These are phyloP conservation scores for Striga hermonthica DNA, from an alignment of 305 asterid species.

Conservation along the genomic window DNA sequence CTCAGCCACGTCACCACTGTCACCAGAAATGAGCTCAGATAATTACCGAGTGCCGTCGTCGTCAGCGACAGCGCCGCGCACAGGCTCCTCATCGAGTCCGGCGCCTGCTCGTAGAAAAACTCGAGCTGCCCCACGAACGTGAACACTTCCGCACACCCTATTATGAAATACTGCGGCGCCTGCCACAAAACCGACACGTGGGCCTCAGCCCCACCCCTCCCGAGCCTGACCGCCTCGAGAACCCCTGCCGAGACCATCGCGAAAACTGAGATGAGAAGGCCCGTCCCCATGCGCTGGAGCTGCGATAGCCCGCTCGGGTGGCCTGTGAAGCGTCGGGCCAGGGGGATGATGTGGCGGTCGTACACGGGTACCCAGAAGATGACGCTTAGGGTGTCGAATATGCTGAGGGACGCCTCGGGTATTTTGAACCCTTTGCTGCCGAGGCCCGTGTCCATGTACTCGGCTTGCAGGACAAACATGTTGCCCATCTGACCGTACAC, in stretches of 20 bases:
- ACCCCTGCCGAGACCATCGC: constrained; percentile 2
- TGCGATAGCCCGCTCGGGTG: constrained; percentile 1
- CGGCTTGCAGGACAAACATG: constrained; percentile 7
- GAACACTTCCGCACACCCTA: constrained; percentile 7
- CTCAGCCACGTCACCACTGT: neutral
- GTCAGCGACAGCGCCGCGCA: constrained; percentile 17
- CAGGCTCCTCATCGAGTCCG: constrained; percentile 14
- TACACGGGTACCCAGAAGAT: constrained; percentile 9
- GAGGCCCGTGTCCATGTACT: constrained; percentile 10
- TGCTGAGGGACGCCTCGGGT: constrained; percentile 13
- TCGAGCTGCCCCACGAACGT: constrained; percentile 1
- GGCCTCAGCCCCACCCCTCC: neutral
- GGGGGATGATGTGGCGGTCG: constrained; percentile 6
- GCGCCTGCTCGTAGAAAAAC: constrained; percentile 17
- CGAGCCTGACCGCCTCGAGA: neutral
- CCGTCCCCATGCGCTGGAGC: constrained; percentile 18
- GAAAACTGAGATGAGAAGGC: constrained; percentile 6
- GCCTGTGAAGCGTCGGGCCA: neutral
- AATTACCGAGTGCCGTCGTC: constrained; percentile 2
- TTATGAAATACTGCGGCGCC: constrained; percentile 12
- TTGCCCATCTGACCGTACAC: constrained; percentile 16
- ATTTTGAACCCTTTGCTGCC: constrained; percentile 1
- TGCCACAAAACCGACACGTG: constrained; percentile 3
- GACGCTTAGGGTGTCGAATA: constrained; percentile 11
- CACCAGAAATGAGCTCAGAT: constrained; percentile 11